Evolutionary conservation across 1,284 basidiomycete genomes (phyloP), one percentile per base, ranked within the genome.

Genomic region (Ustilago bromivora): DNA sequence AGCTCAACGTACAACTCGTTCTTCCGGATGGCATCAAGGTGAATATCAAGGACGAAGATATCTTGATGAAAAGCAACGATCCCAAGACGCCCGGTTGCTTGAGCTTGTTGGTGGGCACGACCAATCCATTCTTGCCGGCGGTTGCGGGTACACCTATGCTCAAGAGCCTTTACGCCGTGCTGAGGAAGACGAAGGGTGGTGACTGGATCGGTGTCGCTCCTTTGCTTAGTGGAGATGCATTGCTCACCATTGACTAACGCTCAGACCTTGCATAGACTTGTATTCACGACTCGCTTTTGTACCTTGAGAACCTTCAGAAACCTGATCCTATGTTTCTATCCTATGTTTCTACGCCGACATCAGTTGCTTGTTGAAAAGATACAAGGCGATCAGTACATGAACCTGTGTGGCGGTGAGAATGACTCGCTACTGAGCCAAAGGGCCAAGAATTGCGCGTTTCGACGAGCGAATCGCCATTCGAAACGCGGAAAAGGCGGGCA

Each of bases 21-120:
- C 23, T 76, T 35, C 61, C 73, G 8, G 68, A 69, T n/a, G 68
- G 68, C 3, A 64, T 57, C 49, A 52, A 41, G 47, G 36, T 76
- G 5, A 41, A 52, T 4, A 51, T 76, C 9, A 43, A 55, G 23
- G 73, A 76, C 41, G 36, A 61, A 43, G 66, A 66, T 28, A 56
- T 76, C 19, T 51, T 76, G 61, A 71, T 76, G 67, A 36, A 66
- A 57, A 76, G 73, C 73, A 67, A 71, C 46, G 73, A 76, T 51
- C n/a, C 61, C 19, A 63, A 31, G 17, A 71, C 55, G 67, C 68
- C 68, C 1, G 73, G 73, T 13, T 76, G 73, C 52, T 34, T 76
- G 19, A 71, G 67, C 34, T 36, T 76, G 40, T 47, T 71, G 17
- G 63, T 76, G 4, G 73, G 67, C 2, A 70, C 67, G 9, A 71